Evolutionary conservation across 148 eudicot genomes (phyloP), one percentile per base, ranked within the genome.

Genomic region (Vaccinium myrtillus): DNA sequence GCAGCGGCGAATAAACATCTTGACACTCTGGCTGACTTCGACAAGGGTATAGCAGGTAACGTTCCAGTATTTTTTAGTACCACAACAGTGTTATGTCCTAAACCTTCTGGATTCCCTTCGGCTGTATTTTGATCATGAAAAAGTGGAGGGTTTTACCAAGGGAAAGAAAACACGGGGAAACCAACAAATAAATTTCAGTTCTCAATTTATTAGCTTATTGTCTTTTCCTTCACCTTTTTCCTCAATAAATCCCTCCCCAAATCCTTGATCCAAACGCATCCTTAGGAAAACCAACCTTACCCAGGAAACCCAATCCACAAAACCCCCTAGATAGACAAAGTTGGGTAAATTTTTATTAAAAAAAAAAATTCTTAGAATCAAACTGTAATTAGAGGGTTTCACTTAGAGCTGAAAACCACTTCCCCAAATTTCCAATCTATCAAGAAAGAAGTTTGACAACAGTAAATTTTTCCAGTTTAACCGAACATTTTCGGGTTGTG

Each of bases 191-290:
- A 65, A 65, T 65, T 11, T 25, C 15, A 25, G 32, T 9, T 65
- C 1, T 65, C 32, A 23, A 13, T 63, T 63, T n/a, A 63, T 63
- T 63, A 2, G 27, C 27, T 63, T n/a, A 25, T 63, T n/a, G 69
- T 25, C 69, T 63, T 63, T 63, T 63, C 27, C 69, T 63, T 63
- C 30, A 63, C 69, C 69, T 63, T 63, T 58, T 23, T 9, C 69
- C 69, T 63, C 69, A 63, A 63, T 63, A 63, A 63, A 63, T 63
- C 69, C 69, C 69, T 63, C 11, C 69, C 69, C 25, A n/a, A 63
- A 8, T 63, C 27, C 69, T 63, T n/a, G 5, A 63, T 21, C 30
- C 27, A 63, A 63, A 63, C 13, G 2, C 63, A 58, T 16, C 69
- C 69, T 2, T 23, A 63, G 63, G 25, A 3, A 3, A 15, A 79